phyloP scores from a whole-genome alignment of 441 rosid species.

The Mallotus repandus region DNA sequence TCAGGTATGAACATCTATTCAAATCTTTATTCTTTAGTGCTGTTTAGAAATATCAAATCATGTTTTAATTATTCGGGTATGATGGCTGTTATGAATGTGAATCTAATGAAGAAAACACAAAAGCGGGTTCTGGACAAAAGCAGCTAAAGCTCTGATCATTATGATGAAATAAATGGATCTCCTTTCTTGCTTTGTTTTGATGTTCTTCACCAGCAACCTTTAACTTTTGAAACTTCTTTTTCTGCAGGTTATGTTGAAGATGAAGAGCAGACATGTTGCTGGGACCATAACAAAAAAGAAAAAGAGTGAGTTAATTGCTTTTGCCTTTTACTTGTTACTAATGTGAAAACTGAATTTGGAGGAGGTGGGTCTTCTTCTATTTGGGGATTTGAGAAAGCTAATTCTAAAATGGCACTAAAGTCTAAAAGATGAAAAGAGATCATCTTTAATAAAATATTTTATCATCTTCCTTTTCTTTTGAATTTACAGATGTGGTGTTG shows the following conservation, averaged over 20 bases:
- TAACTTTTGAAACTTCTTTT: conserved; percentile 37
- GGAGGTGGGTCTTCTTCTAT: too few species aligned
- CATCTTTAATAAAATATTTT: conserved; percentile 18
- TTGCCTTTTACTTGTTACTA: conserved; percentile 45
- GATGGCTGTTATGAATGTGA: conserved; percentile 30
- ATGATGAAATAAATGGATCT: conserved; percentile 40
- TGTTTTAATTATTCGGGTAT: conserved; percentile 51
- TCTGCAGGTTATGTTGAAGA: conserved; percentile 73
- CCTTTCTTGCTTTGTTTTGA: conserved; percentile 12
- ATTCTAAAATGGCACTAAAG: conserved; percentile 16
- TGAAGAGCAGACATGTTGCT: conserved; percentile 92
- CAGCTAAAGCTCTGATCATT: conserved; percentile 28
- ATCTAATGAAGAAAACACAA: conserved; percentile 22
- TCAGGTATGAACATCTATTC: conserved; percentile 42
- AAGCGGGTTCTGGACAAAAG: conserved; percentile 9
- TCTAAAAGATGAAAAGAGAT: conserved; percentile 34
- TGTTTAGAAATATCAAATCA: conserved; percentile 18
- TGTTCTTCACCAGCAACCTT: conserved; percentile 21
- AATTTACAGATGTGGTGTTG: conserved; percentile 62
- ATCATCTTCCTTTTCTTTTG: conserved; percentile 12
- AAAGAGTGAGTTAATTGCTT: conserved; percentile 70
- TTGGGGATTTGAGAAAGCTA: too few species aligned
- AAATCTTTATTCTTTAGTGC: background rate
- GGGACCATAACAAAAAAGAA: conserved; percentile 97
- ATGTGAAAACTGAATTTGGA: conserved; percentile 32